Base-by-base conservation (phyloP, 768 basidiomycete genomes). In the Hygrophorus pudorinus region DNA sequence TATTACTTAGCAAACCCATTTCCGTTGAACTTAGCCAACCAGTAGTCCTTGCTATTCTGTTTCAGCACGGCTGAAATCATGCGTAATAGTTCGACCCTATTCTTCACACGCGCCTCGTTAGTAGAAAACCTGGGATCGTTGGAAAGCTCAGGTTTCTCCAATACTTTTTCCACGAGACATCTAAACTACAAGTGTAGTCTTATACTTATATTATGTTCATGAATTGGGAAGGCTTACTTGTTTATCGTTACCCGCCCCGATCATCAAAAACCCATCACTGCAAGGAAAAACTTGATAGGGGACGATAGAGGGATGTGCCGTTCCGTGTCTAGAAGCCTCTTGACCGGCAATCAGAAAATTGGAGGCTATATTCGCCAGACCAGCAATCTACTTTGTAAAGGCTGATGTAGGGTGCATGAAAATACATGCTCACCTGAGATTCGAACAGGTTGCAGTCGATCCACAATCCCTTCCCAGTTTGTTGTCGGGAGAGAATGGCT, bases 401-500 rank as follows among this genome's bases (percentile, higher is more conserved):
- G 2, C 20, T 18, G 24, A 24, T 24, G n/a, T 12, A 14, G 11
- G 28, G 10, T 29, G 27, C 18, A 5, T 4, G n/a, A 32, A 21
- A 11, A 16, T 12, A 6, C 7, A 24, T 32, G n/a, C 66, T 45
- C 47, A 87, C 89, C 67, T 94, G 92, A 11, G 83, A 79, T 55
- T 96, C 92, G 53, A 96, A 94, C 32, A 97, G 65, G 58, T 87
- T 93, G 56, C 85, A 87, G 59, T 97, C 93, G 44, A 97, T 86
- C 79, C 85, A 86, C 11, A 84, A 79, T 2, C 93, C 93, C 52
- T 81, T 71, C 4, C 91, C 91, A 0, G 92, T 96, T 55, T 83
- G 78, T 46, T 78, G 73, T 16, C 90, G 74, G 8, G 85, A 89
- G 46, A 91, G 59, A 11, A 97, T 69, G 1, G 81, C 92, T 4